Percentiles rank a stretch among this genome's conserved stretches.
Evolutionary conservation across 768 basidiomycete species (phyloP).

Genomic region (Phylloporus sp.): DNA sequence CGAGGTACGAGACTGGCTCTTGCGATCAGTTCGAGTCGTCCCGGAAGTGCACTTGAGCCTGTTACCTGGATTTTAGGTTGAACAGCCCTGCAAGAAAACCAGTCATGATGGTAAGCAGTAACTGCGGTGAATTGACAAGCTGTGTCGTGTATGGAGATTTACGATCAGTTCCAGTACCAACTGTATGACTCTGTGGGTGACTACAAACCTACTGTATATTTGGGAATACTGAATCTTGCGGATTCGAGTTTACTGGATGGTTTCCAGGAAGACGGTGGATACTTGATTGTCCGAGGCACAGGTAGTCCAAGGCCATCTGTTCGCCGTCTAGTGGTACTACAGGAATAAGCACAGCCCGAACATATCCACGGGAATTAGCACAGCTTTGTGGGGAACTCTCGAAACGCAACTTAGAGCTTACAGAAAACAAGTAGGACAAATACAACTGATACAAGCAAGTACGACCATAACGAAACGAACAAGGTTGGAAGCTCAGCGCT

Average conservation of each 20-base stretch:
- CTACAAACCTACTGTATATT: not conserved
- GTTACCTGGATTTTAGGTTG: not conserved
- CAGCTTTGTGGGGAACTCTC: not conserved
- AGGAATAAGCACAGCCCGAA: no score
- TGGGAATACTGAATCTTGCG: no score
- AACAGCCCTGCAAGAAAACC: not conserved
- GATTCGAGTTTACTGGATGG: not conserved
- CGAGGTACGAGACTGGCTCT: slow-evolving; percentile 1
- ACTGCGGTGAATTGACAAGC: not conserved
- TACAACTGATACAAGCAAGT: no score
- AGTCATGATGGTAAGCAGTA: not conserved
- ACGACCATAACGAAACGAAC: not conserved
- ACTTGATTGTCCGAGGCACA: no score
- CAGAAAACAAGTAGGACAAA: no score
- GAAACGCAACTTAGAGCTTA: not conserved
- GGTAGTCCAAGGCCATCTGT: no score
- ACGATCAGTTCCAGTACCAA: not conserved
- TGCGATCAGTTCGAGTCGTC: not conserved
- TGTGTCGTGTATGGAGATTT: not conserved
- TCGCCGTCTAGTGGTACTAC: no score
- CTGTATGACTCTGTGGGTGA: not conserved
- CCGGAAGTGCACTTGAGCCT: not conserved
- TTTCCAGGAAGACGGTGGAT: no score
- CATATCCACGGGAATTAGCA: not conserved
- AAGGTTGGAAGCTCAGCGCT: no score